Base-by-base conservation (phyloP, 2,329 filamentous ascomycete species). In the Lasiodiplodia gonubiensis region DNA sequence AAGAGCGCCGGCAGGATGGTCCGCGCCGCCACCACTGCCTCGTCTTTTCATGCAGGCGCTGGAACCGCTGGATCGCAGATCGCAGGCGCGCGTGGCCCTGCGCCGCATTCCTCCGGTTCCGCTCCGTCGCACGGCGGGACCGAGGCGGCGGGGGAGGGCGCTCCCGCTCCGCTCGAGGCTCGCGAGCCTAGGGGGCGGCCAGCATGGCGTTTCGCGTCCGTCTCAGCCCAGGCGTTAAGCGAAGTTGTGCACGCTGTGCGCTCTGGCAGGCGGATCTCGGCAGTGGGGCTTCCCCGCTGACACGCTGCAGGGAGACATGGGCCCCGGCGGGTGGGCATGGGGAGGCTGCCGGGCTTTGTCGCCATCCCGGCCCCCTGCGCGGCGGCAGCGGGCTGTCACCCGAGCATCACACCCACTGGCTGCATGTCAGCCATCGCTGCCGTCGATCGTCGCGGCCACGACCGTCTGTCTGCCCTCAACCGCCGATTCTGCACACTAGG, bases 211-310 rank as follows among this genome's bases (percentile, higher is more conserved):
- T 66, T 57, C 64, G 64, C 39, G 39, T 46, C 39, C 64, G 52
- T 66, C 64, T 55, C 64, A 57, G 52, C 25, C 37, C 52, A 55
- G 55, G 55, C 53, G 55, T 42, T 60, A 60, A 60, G 55, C 55
- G 55, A 60, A 60, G 55, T 60, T 60, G 55, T 60, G 55, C 55
- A 60, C 55, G 55, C 55, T 60, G 61, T 42, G 61, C 61, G 48
- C 48, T 33, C 30, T 37, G 59, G 35, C 61, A 51, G 64, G 53
- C 64, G 64, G 64, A 66, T 66, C 64, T 66, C 64, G 64, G 64
- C 64, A 57, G 63, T 55, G 63, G 63, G 63, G 63, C 37, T 54
- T 65, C 51, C 35, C 63, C 51, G 55, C 55, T 60, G 55, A 59
- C 55, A 59, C 37, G 55, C 55, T 60, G 55, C 55, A 60, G 55